A percentile compares a stretch with the other conserved stretches of the same genome.
phyloP scores from a whole-genome alignment of 2,329 filamentous ascomycete genomes.

The Seiridium cupressi region DNA sequence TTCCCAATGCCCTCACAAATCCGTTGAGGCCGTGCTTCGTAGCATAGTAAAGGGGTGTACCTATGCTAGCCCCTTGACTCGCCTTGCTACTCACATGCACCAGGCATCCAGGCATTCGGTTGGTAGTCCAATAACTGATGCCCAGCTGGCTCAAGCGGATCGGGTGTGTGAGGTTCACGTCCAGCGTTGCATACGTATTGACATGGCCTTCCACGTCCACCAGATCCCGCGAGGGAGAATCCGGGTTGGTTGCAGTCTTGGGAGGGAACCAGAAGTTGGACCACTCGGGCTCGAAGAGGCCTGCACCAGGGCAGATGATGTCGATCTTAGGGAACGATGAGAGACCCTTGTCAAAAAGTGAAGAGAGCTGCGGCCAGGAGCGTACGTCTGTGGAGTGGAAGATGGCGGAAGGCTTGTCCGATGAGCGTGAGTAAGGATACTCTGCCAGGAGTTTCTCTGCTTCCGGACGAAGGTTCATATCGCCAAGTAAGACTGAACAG shows the following conservation, averaged over 20 bases:
- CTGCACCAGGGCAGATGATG: slow-evolving; percentile 6
- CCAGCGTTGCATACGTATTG: slow-evolving; percentile 29
- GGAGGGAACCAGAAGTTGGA: slow-evolving; percentile 35
- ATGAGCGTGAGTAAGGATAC: slow-evolving; percentile 22
- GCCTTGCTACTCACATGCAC: slow-evolving; percentile 1
- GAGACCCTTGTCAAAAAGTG: slow-evolving; percentile 27
- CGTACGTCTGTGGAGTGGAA: slow-evolving; percentile 36
- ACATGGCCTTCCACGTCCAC: slow-evolving; percentile 22
- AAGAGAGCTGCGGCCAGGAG: slow-evolving; percentile 32
- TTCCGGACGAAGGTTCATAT: slow-evolving; percentile 32
- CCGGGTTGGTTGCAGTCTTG: slow-evolving; percentile 24
- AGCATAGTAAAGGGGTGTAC: slow-evolving; percentile 3
- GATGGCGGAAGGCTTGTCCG: slow-evolving; percentile 21
- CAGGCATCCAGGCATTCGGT: background rate
- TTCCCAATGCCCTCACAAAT: background rate
- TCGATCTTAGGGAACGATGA: slow-evolving; percentile 12
- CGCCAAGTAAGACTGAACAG: slow-evolving; percentile 36
- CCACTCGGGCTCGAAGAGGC: slow-evolving; percentile 27
- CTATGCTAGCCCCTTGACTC: background rate
- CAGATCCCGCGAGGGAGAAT: slow-evolving; percentile 22
- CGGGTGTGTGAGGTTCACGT: slow-evolving; percentile 35
- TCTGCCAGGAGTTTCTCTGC: slow-evolving; percentile 29
- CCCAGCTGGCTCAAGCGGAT: slow-evolving; percentile 36
- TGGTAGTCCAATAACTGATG: slow-evolving; percentile 30
- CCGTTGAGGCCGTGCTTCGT: slow-evolving; percentile 1